These are phyloP conservation scores for Aspergillus niger DNA, from an alignment of 2,329 filamentous ascomycete genomes.

Conservation along the genomic window DNA sequence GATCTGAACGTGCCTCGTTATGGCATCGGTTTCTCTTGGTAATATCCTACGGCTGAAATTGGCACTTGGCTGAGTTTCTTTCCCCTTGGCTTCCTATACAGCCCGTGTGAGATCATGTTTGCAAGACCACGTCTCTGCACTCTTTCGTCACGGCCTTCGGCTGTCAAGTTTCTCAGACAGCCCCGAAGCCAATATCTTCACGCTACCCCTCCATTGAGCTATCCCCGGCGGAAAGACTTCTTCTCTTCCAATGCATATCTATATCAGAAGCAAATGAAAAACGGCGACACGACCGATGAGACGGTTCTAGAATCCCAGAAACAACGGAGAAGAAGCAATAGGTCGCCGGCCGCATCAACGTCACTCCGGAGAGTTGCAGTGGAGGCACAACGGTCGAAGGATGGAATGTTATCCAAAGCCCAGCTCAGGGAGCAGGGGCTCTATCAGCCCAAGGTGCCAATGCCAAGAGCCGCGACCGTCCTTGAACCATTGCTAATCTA, in stretches of 20 bases:
- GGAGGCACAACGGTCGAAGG: conserved; percentile 70
- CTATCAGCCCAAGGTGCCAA: conserved; percentile 39
- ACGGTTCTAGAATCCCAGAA: conserved; percentile 29
- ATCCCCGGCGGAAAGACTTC: conserved; percentile 60
- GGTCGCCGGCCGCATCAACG: conserved; percentile 63
- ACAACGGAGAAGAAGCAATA: conserved; percentile 52
- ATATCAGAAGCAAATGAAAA: conserved; percentile 39
- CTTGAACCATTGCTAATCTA: conserved; percentile 16
- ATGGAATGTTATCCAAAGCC: conserved; percentile 54
- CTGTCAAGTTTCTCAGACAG: conserved; percentile 27
- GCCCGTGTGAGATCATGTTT: conserved; percentile 38
- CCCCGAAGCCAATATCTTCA: conserved; percentile 39
- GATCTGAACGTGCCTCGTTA: not conserved
- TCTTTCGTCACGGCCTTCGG: conserved; percentile 33
- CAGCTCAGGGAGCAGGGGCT: conserved; percentile 39
- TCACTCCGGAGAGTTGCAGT: conserved; percentile 83
- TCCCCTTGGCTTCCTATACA: not conserved
- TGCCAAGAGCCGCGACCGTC: conserved; percentile 3
- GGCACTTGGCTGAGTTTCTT: conserved; percentile 17
- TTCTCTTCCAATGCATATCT: conserved; percentile 67
- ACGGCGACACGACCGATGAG: conserved; percentile 20
- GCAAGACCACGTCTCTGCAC: conserved; percentile 34
- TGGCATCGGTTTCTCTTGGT: not conserved
- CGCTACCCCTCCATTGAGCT: conserved; percentile 36
- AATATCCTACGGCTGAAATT: not conserved